Evolutionary conservation across 352 stramenopile species (phyloP), one percentile per base, ranked within the genome.

Genomic region (Pythium rhizo-oryzae): DNA sequence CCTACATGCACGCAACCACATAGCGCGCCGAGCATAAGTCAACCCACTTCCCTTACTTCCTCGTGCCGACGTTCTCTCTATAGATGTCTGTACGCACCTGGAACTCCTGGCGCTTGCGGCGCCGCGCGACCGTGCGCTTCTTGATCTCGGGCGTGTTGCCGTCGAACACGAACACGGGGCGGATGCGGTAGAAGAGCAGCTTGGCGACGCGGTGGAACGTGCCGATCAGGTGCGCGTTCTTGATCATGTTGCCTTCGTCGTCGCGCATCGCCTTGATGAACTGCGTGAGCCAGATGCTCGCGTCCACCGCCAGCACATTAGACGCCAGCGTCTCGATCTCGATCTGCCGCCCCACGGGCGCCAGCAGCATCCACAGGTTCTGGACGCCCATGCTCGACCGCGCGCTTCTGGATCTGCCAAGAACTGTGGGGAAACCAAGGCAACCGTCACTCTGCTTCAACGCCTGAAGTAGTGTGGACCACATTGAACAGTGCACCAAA

Each of bases 151-250:
- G 98, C 33, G 98, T 99, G 12, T 93, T 85, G 8, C 98, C 98
- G 76, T 99, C 98, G 75, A 99, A 99, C 7, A 99, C 97, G 74
- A 99, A 98, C 30, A 99, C 96, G 2, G 98, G 98, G 49, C 89
- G 88, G 58, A 99, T 98, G 24, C 94, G 82, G 80, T 99, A 97
- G 84, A 93, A 99, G 6, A 99, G 82, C 39, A 97, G 69, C 69
- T 96, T 97, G 41, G 91, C 83, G n/a, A 98, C 90, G n/a, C 94
- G 87, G 57, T 97, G 89, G 53, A 99, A 84, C 66, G 87, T 97
- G 75, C 95, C 92, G 70, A 99, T 85, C 64, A 99, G 72, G 86
- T 99, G 93, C 51, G 96, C 93, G 79, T 97, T 98, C 67, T 84
- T 86, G 64, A 98, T 94, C 74, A 99, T 97, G 43, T 93, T 89